Conservation (phyloP, 2,329 filamentous ascomycete species). For the Fusarium sp. region DNA sequence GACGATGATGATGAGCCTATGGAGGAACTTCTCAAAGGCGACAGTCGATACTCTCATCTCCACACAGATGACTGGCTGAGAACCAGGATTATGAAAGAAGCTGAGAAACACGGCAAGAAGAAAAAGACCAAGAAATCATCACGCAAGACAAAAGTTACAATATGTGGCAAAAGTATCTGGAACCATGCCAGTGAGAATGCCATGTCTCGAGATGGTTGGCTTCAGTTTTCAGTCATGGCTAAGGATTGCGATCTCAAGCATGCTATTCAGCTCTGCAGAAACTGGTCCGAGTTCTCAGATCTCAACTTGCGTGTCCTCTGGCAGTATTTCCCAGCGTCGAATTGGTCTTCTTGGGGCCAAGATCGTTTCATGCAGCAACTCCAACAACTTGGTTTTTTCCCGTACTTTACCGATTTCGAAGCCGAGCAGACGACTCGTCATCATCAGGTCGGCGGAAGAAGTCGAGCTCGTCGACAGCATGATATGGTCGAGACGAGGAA, state of each 20-base stretch:
- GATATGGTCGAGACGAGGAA: slow-evolving; percentile 45
- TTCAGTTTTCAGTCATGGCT: slow-evolving; percentile 47
- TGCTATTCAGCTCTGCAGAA: slow-evolving; percentile 45
- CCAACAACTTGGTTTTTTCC: slow-evolving; percentile 43
- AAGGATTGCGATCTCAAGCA: slow-evolving; percentile 46
- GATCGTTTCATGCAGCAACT: slow-evolving; percentile 42
- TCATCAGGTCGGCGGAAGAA: slow-evolving; percentile 34
- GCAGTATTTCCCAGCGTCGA: slow-evolving; percentile 46
- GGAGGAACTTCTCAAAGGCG: slow-evolving; percentile 28
- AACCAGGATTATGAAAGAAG: slow-evolving; percentile 11
- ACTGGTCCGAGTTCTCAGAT: slow-evolving; percentile 46
- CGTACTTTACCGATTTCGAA: slow-evolving; percentile 44
- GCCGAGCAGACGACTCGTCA: slow-evolving; percentile 30
- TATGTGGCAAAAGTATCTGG: slow-evolving; percentile 46
- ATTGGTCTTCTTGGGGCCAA: slow-evolving; percentile 40
- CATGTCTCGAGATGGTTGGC: slow-evolving; percentile 48
- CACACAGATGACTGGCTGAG: slow-evolving; percentile 40
- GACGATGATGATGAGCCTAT: slow-evolving; percentile 32
- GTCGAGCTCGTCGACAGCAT: slow-evolving; percentile 37
- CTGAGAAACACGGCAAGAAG: background rate
- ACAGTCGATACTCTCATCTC: slow-evolving; percentile 34
- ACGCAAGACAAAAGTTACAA: slow-evolving; percentile 38
- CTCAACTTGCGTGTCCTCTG: slow-evolving; percentile 40
- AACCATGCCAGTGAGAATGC: slow-evolving; percentile 45
- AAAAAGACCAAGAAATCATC: slow-evolving; percentile 4